Percentiles rank a stretch among this genome's conserved stretches.
These are phyloP conservation scores for Diaporthe helianthi DNA, from an alignment of 2,329 filamentous ascomycete genomes.

Conservation along the genomic window DNA sequence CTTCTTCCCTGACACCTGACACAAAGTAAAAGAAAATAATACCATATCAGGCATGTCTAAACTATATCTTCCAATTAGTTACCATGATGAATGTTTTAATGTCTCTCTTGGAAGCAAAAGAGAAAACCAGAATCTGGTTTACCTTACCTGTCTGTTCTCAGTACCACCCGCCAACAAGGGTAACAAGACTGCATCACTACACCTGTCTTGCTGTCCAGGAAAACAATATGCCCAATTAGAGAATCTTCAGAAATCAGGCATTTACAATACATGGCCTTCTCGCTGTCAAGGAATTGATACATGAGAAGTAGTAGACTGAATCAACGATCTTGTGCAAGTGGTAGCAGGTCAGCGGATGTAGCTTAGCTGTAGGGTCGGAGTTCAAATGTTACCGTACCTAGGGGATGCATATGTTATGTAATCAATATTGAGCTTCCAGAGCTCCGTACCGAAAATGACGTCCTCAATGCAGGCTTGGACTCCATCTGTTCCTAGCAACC, in stretches of 20 bases:
- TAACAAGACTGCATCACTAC: neutral
- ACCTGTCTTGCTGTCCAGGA: neutral
- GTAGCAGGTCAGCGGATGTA: neutral
- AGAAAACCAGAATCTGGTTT: neutral
- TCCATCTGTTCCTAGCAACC: no score
- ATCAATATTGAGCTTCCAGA: neutral
- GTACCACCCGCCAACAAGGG: neutral
- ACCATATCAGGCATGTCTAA: neutral
- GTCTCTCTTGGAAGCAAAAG: neutral
- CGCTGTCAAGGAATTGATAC: neutral
- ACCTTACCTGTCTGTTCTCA: neutral
- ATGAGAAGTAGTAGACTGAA: no score
- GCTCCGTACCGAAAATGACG: conserved; percentile 25
- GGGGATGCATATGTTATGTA: neutral
- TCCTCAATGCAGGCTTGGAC: neutral
- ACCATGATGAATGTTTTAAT: no score
- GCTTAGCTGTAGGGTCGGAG: no score
- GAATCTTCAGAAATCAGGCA: neutral
- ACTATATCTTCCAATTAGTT: neutral
- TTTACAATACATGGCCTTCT: no score
- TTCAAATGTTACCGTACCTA: no score
- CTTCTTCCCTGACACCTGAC: neutral
- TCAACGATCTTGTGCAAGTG: neutral
- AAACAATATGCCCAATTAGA: neutral
- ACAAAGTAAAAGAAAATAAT: neutral